A percentile compares a stretch with the other conserved stretches of the same genome.
Conservation (phyloP, 257 asterid genomes). For the Schizonepeta tenuifolia region DNA sequence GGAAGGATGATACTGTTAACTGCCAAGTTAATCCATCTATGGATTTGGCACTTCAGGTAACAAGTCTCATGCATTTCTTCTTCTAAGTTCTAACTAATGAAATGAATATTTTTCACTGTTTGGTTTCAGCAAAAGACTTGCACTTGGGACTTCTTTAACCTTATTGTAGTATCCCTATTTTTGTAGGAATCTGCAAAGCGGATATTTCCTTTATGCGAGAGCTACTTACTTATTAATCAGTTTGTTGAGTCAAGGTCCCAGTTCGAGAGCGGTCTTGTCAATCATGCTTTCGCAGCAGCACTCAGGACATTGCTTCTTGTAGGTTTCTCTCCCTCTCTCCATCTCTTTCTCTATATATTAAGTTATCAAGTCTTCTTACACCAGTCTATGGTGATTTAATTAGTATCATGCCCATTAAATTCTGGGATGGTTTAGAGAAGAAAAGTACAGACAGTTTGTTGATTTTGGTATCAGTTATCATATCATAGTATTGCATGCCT, state of each 20-base stretch:
- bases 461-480: background rate
- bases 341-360: background rate
- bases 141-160: constrained; percentile 6
- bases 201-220: constrained; percentile 84
- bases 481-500: background rate
- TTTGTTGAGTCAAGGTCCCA: constrained; percentile 94
- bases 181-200: constrained; percentile 92
- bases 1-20: constrained; percentile 57
- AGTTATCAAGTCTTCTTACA: background rate
- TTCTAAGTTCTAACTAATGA: background rate
- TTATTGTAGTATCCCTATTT: constrained; percentile 14
- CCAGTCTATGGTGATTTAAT: background rate
- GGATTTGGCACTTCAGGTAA: constrained; percentile 96
- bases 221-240: constrained; percentile 71
- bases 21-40: constrained; percentile 88
- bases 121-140: constrained; percentile 1
- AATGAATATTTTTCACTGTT: constrained; percentile 13
- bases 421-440: constrained; percentile 19
- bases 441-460: constrained; percentile 17
- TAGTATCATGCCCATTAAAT: background rate
- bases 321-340: constrained; percentile 40
- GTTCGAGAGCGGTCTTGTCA: constrained; percentile 88
- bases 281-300: constrained; percentile 98
- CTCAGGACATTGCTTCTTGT: constrained; percentile 89
- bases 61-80: constrained; percentile 18